Evolutionary conservation across 176 grass and related monocot genomes (phyloP).

Genomic region (Canna indica): DNA sequence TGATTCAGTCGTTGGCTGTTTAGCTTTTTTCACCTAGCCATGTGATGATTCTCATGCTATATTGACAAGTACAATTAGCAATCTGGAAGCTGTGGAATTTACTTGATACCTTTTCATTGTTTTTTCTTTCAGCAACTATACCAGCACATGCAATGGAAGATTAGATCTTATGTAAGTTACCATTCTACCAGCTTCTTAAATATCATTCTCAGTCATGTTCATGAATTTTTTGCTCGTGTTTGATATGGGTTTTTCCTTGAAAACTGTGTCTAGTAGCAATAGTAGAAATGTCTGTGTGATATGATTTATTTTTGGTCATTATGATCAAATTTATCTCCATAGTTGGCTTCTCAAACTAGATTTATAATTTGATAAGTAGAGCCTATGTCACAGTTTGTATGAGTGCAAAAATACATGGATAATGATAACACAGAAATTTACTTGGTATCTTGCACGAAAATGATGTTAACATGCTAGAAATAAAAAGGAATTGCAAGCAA

Average conservation of each 20-base stretch:
- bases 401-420: background rate
- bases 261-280: background rate
- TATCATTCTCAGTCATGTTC: background rate
- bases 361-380: background rate
- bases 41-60: background rate
- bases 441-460: background rate
- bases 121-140: slow-evolving; percentile 70
- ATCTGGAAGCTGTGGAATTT: background rate
- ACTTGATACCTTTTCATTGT: slow-evolving; percentile 13
- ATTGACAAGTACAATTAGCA: background rate
- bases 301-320: background rate
- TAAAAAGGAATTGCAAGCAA: background rate
- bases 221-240: background rate
- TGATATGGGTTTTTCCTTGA: background rate
- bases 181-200: slow-evolving; percentile 1
- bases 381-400: background rate
- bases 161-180: slow-evolving; percentile 73
- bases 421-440: background rate
- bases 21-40: background rate
- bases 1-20: background rate
- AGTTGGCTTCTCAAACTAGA: background rate
- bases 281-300: background rate
- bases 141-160: slow-evolving; percentile 82
- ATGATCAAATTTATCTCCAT: background rate
- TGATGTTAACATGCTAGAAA: background rate